A percentile compares a stretch with the other conserved stretches of the same genome.
Evolutionary conservation across 2,329 filamentous ascomycete genomes (phyloP).

Genomic region (Grosmannia penicillata): DNA sequence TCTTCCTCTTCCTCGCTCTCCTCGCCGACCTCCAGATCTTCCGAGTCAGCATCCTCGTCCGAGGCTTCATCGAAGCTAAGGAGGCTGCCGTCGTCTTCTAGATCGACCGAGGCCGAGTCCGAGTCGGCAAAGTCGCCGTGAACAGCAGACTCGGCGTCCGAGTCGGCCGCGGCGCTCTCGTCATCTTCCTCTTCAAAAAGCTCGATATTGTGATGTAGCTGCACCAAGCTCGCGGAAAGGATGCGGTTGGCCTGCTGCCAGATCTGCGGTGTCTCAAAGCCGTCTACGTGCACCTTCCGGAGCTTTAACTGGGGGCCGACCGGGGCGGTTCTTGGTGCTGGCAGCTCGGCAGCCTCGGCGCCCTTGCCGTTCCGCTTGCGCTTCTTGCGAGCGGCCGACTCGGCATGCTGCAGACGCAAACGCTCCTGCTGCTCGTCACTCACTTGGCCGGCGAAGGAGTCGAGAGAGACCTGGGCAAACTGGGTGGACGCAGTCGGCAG

Average conservation of each 20-base stretch:
- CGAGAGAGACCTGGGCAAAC: slow-evolving; percentile 67
- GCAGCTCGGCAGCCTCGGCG: slow-evolving; percentile 40
- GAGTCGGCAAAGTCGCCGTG: slow-evolving; percentile 11
- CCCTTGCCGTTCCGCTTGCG: slow-evolving; percentile 44
- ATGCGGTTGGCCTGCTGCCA: slow-evolving; percentile 89
- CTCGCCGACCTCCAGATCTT: slow-evolving; percentile 18
- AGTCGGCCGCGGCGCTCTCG: slow-evolving; percentile 9
- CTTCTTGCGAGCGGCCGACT: slow-evolving; percentile 50
- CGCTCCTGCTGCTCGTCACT: slow-evolving; percentile 57
- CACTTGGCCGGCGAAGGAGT: slow-evolving; percentile 60
- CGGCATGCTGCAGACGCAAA: slow-evolving; percentile 27
- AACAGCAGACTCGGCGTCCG: not conserved
- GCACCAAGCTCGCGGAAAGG: slow-evolving; percentile 40
- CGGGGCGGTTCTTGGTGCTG: slow-evolving; percentile 44
- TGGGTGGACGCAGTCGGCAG: slow-evolving; percentile 57
- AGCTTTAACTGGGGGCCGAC: slow-evolving; percentile 50
- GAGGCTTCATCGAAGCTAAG: too few species aligned
- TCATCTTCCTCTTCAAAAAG: slow-evolving; percentile 34
- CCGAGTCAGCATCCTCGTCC: slow-evolving; percentile 19
- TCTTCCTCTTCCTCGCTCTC: slow-evolving; percentile 14
- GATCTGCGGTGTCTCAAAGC: slow-evolving; percentile 76
- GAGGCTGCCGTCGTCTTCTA: too few species aligned
- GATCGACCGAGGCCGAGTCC: too few species aligned
- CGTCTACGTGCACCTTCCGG: slow-evolving; percentile 70
- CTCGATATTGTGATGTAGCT: slow-evolving; percentile 30